Evolutionary conservation across 495 filamentous ascomycete species (phyloP).

Genomic region (Hypoxylon fuscum): DNA sequence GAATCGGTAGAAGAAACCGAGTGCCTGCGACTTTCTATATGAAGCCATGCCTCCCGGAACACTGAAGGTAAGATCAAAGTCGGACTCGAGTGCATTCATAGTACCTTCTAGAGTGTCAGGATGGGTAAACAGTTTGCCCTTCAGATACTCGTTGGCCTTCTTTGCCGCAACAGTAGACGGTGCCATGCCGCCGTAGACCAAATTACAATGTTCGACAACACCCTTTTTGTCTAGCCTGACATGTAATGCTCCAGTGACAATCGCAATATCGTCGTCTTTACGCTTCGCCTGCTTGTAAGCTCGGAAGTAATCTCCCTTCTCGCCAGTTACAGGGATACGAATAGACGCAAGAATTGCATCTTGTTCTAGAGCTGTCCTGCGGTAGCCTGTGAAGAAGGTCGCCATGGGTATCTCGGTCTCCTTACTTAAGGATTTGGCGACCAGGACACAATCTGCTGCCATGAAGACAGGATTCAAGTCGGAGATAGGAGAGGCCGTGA

Average conservation of each 20-base stretch:
- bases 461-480: constrained; percentile 96
- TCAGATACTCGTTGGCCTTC: constrained; percentile 72
- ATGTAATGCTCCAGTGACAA: constrained; percentile 85
- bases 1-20: constrained; percentile 90
- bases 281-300: constrained; percentile 96
- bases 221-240: constrained; percentile 71
- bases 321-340: constrained; percentile 77
- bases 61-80: constrained; percentile 85
- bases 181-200: constrained; percentile 93
- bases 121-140: constrained; percentile 81
- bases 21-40: constrained; percentile 87
- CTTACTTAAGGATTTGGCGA: constrained; percentile 76
- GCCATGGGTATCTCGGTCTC: constrained; percentile 88
- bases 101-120: constrained; percentile 83
- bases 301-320: constrained; percentile 74
- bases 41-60: constrained; percentile 97
- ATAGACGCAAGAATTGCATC: constrained; percentile 87
- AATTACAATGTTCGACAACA: constrained; percentile 72
- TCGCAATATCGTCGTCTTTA: constrained; percentile 97
- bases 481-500: constrained; percentile 94
- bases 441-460: constrained; percentile 79
- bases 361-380: constrained; percentile 80
- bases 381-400: constrained; percentile 91
- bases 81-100: constrained; percentile 85
- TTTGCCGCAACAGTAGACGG: constrained; percentile 84